phyloP scores from a whole-genome alignment of 139 green algal genomes.

The Chlamydomonas applanata region DNA sequence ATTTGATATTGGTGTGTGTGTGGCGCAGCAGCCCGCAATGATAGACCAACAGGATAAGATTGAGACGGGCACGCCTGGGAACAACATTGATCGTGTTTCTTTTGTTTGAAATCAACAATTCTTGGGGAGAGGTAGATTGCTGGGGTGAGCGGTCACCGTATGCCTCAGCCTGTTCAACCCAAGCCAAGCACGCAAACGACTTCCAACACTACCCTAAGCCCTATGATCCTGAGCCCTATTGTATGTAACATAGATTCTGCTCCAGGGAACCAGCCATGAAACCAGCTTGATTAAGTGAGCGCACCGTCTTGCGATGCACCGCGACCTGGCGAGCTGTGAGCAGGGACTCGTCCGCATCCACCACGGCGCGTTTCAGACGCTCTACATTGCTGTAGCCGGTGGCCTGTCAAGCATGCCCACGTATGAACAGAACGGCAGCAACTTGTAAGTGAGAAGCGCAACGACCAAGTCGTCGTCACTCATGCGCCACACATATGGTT shows the following conservation, averaged over 20 bases:
- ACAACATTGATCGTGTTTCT: background rate
- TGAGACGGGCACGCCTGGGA: background rate
- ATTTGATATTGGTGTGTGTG: background rate
- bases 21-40: background rate
- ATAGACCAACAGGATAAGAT: background rate
- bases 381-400: conserved; percentile 24
- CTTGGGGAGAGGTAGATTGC: background rate
- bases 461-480: too few relatives aligned
- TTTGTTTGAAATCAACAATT: background rate
- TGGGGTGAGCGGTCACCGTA: too few relatives aligned
- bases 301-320: background rate
- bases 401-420: too few relatives aligned
- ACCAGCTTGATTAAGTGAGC: too few relatives aligned
- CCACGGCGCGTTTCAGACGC: conserved; percentile 17
- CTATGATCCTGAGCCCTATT: background rate
- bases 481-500: too few relatives aligned
- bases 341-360: background rate
- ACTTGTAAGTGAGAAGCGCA: too few relatives aligned
- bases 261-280: too few relatives aligned
- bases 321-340: background rate
- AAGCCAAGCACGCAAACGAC: too few relatives aligned
- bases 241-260: too few relatives aligned
- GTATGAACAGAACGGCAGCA: too few relatives aligned
- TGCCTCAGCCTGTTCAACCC: too few relatives aligned
- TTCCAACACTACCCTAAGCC: background rate